Percentiles rank a stretch among this genome's conserved stretches.
These are phyloP conservation scores for Fusarium agapanthi DNA, from an alignment of 2,329 filamentous ascomycete species.

Conservation along the genomic window DNA sequence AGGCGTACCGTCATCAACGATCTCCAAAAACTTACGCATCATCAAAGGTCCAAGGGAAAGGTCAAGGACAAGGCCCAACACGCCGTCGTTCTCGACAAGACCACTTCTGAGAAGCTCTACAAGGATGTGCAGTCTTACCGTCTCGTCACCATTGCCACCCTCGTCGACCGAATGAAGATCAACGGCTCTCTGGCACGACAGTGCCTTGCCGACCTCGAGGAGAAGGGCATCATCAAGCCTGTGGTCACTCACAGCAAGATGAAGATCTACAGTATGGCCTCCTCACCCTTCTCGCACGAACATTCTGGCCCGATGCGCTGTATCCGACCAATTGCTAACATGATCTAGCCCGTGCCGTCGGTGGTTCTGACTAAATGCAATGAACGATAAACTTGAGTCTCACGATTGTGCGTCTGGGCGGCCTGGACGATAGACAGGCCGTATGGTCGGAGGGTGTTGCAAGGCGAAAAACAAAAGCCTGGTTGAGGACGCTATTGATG, in stretches of 20 bases:
- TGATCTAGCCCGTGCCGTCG: constrained; percentile 66
- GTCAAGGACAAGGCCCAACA: constrained; percentile 99
- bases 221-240: constrained; percentile 98
- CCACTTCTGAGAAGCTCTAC: constrained; percentile 96
- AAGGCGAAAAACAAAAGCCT: constrained; percentile 47
- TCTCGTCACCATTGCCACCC: constrained; percentile 96
- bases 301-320: not conserved
- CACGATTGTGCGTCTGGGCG: constrained; percentile 52
- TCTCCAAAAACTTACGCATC: constrained; percentile 30
- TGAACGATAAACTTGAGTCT: constrained; percentile 47
- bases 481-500: constrained; percentile 52
- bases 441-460: constrained; percentile 47
- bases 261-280: constrained; percentile 88
- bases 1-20: constrained; percentile 21
- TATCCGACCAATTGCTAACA: constrained; percentile 42
- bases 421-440: constrained; percentile 49
- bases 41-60: constrained; percentile 59
- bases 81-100: constrained; percentile 98
- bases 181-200: constrained; percentile 95
- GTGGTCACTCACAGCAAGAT: constrained; percentile 96
- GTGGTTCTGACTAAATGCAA: constrained; percentile 55
- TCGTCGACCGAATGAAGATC: constrained; percentile 99
- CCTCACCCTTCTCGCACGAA: constrained; percentile 15
- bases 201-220: constrained; percentile 92
- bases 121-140: constrained; percentile 99